Evolutionary conservation across 2,329 filamentous ascomycete genomes (phyloP).

Genomic region (Paecilomyces formosus): DNA sequence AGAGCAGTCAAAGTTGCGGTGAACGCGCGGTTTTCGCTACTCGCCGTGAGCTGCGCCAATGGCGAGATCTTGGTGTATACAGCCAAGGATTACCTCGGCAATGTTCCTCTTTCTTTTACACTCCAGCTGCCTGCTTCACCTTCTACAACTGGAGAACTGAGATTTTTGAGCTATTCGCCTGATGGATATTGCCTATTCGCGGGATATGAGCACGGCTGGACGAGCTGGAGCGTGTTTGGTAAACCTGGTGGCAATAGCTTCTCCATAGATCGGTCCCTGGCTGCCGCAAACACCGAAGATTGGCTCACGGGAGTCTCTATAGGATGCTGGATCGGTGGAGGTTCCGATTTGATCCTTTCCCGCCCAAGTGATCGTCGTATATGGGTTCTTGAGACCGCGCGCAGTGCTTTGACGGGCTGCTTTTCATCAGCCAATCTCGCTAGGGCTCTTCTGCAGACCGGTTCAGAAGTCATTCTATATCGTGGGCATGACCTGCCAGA

Average conservation of each 20-base stretch:
- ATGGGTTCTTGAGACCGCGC: slow-evolving; percentile 85
- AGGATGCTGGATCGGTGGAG: slow-evolving; percentile 80
- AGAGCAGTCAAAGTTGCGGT: slow-evolving; percentile 70
- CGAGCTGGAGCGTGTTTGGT: slow-evolving; percentile 94
- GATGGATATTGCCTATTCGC: slow-evolving; percentile 96
- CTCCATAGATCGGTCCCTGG: slow-evolving; percentile 56
- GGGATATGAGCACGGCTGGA: slow-evolving; percentile 88
- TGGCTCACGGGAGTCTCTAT: slow-evolving; percentile 76
- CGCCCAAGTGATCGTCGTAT: slow-evolving; percentile 66
- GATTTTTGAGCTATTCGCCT: slow-evolving; percentile 75
- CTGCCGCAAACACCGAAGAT: slow-evolving; percentile 62
- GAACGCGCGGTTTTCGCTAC: slow-evolving; percentile 89
- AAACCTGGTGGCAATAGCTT: slow-evolving; percentile 85
- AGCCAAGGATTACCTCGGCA: slow-evolving; percentile 86
- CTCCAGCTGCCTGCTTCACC: slow-evolving; percentile 63
- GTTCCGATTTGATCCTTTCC: slow-evolving; percentile 75
- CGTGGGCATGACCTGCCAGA: slow-evolving; percentile 87
- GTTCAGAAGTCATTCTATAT: slow-evolving; percentile 83
- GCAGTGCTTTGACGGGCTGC: slow-evolving; percentile 86
- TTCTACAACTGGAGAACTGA: slow-evolving; percentile 61
- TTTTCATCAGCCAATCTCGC: slow-evolving; percentile 88
- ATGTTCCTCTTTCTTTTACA: slow-evolving; percentile 79
- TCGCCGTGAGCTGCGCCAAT: slow-evolving; percentile 75
- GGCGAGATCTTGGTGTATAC: slow-evolving; percentile 84
- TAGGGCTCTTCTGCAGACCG: slow-evolving; percentile 80